Evolutionary conservation across 2,329 filamentous ascomycete species (phyloP).

Genomic region (Pseudocercospora crystallina): DNA sequence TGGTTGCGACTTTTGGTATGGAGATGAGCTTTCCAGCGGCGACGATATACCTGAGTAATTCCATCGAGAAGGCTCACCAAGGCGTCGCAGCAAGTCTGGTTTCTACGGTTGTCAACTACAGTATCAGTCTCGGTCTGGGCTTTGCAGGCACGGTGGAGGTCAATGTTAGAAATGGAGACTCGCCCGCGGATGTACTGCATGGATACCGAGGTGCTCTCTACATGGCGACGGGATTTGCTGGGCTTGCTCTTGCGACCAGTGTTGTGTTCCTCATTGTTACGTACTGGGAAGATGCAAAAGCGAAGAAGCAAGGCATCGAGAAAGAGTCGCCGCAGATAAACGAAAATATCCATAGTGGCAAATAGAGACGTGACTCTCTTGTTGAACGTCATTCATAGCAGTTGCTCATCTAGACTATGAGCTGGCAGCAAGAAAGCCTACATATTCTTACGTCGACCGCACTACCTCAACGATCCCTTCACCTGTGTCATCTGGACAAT

Average conservation of each 20-base stretch:
- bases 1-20: slow-evolving; percentile 55
- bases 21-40: slow-evolving; percentile 66
- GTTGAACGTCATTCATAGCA: too few relatives aligned
- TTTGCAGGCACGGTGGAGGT: slow-evolving; percentile 54
- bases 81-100: slow-evolving; percentile 57
- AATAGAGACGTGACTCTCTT: too few relatives aligned
- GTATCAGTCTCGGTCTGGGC: slow-evolving; percentile 63
- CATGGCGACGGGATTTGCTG: slow-evolving; percentile 38
- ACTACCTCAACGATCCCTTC: slow-evolving; percentile 3
- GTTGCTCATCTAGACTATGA: too few relatives aligned
- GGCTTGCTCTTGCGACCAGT: too few relatives aligned
- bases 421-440: too few relatives aligned
- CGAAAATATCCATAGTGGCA: too few relatives aligned
- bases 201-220: slow-evolving; percentile 46
- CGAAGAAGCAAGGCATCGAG: too few relatives aligned
- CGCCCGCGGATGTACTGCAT: slow-evolving; percentile 32
- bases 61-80: slow-evolving; percentile 46
- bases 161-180: slow-evolving; percentile 32
- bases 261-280: too few relatives aligned
- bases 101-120: slow-evolving; percentile 63
- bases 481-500: neutral
- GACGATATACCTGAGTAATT: slow-evolving; percentile 59
- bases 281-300: too few relatives aligned
- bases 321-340: too few relatives aligned
- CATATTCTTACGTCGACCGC: too few relatives aligned